A percentile compares a stretch with the other conserved stretches of the same genome.
Evolutionary conservation across 2,329 filamentous ascomycete genomes (phyloP).

Genomic region (Cladosporium oxysporum): DNA sequence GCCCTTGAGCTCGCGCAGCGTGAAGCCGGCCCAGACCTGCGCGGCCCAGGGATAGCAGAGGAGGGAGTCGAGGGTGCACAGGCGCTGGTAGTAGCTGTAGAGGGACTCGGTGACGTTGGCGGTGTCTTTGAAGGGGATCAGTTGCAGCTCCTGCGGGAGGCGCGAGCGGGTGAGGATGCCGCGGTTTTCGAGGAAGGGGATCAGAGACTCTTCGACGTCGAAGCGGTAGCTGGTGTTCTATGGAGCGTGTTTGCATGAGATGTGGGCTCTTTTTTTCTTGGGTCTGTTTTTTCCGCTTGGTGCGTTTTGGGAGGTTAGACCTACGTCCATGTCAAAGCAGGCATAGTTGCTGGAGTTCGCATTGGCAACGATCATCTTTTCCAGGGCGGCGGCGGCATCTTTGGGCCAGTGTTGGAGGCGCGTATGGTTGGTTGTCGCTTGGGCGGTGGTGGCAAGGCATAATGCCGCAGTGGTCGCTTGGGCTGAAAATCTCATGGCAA

Average conservation of each 20-base stretch:
- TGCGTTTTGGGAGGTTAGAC: neutral
- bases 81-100: constrained; percentile 50
- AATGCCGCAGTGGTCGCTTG: neutral
- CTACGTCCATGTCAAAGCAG: constrained; percentile 44
- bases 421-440: constrained; percentile 4
- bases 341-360: constrained; percentile 29
- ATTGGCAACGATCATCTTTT: constrained; percentile 25
- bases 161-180: constrained; percentile 45
- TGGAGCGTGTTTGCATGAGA: neutral
- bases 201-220: constrained; percentile 48
- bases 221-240: constrained; percentile 46
- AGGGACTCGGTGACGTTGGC: constrained; percentile 43
- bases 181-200: constrained; percentile 48
- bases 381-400: constrained; percentile 23
- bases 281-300: too few species aligned
- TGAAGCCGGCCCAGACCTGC: constrained; percentile 46
- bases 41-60: constrained; percentile 49
- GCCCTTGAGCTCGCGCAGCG: constrained; percentile 49
- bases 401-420: constrained; percentile 25
- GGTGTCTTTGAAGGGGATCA: constrained; percentile 48
- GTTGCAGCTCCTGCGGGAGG: constrained; percentile 38
- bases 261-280: neutral
- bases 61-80: constrained; percentile 46
- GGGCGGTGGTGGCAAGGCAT: constrained; percentile 4
- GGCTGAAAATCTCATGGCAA: constrained; percentile 3